Evolutionary conservation across 768 basidiomycete species (phyloP).

Genomic region (Rubroboletus pulcherrimus): DNA sequence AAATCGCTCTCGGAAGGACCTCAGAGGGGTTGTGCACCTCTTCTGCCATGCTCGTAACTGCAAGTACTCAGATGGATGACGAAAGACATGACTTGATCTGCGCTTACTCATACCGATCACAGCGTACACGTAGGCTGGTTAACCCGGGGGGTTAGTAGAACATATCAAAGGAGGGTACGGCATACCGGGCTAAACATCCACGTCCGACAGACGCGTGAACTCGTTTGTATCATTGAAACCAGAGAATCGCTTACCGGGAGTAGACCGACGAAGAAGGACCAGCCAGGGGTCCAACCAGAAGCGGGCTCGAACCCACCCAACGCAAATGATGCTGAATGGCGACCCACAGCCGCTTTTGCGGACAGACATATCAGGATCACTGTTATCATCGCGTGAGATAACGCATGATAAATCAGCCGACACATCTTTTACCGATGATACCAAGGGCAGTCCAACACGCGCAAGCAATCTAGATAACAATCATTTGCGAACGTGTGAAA

Average conservation of each 20-base stretch:
- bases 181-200: slow-evolving; percentile 27
- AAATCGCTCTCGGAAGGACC: slow-evolving; percentile 53
- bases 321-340: slow-evolving; percentile 52
- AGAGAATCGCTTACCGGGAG: slow-evolving; percentile 41
- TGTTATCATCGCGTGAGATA: slow-evolving; percentile 25
- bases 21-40: slow-evolving; percentile 57
- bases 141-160: slow-evolving; percentile 14
- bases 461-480: slow-evolving; percentile 44
- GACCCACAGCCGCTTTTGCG: slow-evolving; percentile 52
- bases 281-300: slow-evolving; percentile 66
- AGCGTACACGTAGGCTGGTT: slow-evolving; percentile 49
- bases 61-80: neutral
- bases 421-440: slow-evolving; percentile 38
- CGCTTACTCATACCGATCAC: slow-evolving; percentile 60
- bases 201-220: neutral
- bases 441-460: slow-evolving; percentile 63
- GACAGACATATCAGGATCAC: slow-evolving; percentile 57
- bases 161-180: neutral
- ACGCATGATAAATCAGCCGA: neutral
- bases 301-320: slow-evolving; percentile 57
- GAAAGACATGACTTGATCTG: neutral
- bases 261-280: slow-evolving; percentile 66
- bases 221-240: neutral
- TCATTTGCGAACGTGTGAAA: neutral
- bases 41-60: slow-evolving; percentile 64